Evolutionary conservation across 192 early-diverging fungal species (phyloP), one percentile per base, ranked within the genome.

Genomic region (Obelidium mucronatum): DNA sequence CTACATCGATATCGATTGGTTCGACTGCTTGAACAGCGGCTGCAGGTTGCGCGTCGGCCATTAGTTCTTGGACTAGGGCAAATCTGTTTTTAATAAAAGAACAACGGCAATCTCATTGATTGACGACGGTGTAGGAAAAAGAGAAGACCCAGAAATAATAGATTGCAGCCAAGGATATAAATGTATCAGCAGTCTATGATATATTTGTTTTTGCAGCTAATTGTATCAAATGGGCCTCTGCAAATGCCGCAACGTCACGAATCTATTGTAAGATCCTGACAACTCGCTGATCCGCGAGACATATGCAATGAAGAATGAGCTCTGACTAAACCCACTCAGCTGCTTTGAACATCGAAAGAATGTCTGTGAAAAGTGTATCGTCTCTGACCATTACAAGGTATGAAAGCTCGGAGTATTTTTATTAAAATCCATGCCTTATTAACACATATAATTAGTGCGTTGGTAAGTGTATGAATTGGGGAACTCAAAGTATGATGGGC

Each of bases 341-440:
- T 88, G 88, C 82, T 88, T 86, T 65, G 75, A 84, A 53, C 88
- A 88, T 65, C 56, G 82, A 15, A 84, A 86, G 71, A 89, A 89
- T 63, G 88, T 89, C 40, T 89, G 88, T 73, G 86, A 89, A 39
- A 79, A 79, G 26, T 88, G 87, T 67, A 85, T 88, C 64, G 33
- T 82, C 3, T 68, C 78, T 11, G 86, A 85, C 37, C 84, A 85
- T 48, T 28, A 53, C 5, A 79, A 77, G 58, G 83, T 84, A 33
- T 15, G 63, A 36, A n/a, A 19, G 58, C 26, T 60, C 73, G 35
- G 17, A 40, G 54, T 8, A 13, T 26, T 28, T 4, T 52, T 24
- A 37, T n/a, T n/a, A n/a, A n/a, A n/a, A n/a, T n/a, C n/a, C n/a
- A n/a, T n/a, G n/a, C n/a, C n/a, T n/a, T n/a, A n/a, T n/a, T n/a